phyloP scores from a whole-genome alignment of 768 basidiomycete species.

The Mycena pura region DNA sequence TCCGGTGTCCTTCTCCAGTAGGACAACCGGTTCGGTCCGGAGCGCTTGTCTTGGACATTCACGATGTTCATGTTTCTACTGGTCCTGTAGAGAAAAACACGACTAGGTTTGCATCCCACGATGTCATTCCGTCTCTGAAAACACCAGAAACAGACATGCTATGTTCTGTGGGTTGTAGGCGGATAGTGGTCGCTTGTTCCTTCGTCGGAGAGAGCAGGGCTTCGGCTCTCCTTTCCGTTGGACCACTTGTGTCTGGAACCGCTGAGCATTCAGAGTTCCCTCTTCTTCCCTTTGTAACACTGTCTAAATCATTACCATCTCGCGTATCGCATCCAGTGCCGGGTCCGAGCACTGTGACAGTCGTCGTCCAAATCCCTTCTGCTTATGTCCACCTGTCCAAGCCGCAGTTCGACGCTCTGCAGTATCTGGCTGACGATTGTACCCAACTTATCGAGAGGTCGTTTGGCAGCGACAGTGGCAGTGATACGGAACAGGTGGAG shows the following conservation, averaged over 20 bases:
- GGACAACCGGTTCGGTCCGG: constrained; percentile 64
- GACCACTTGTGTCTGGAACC: constrained; percentile 41
- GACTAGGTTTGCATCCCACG: constrained; percentile 37
- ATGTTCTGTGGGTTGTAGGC: constrained; percentile 48
- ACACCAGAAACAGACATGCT: constrained; percentile 33
- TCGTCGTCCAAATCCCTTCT: constrained; percentile 63
- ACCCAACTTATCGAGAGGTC: constrained; percentile 70
- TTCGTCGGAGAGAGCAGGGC: constrained; percentile 47
- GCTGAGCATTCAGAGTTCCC: constrained; percentile 16
- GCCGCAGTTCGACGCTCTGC: constrained; percentile 71
- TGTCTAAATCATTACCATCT: constrained; percentile 36
- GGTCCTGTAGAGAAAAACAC: constrained; percentile 31
- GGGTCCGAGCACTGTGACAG: constrained; percentile 28
- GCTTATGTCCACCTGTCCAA: constrained; percentile 71
- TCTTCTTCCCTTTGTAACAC: constrained; percentile 41
- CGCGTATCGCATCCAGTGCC: constrained; percentile 18
- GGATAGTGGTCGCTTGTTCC: constrained; percentile 59
- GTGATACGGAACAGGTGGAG: constrained; percentile 37
- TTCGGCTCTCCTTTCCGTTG: constrained; percentile 56
- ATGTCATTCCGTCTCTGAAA: constrained; percentile 8
- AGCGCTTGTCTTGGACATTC: constrained; percentile 67
- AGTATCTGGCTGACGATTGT: constrained; percentile 88
- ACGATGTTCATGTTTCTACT: constrained; percentile 52
- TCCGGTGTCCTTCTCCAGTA: constrained; percentile 69
- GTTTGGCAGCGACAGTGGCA: constrained; percentile 32